Conservation (phyloP, 2,329 filamentous ascomycete species). For the Anthostomella pinea region DNA sequence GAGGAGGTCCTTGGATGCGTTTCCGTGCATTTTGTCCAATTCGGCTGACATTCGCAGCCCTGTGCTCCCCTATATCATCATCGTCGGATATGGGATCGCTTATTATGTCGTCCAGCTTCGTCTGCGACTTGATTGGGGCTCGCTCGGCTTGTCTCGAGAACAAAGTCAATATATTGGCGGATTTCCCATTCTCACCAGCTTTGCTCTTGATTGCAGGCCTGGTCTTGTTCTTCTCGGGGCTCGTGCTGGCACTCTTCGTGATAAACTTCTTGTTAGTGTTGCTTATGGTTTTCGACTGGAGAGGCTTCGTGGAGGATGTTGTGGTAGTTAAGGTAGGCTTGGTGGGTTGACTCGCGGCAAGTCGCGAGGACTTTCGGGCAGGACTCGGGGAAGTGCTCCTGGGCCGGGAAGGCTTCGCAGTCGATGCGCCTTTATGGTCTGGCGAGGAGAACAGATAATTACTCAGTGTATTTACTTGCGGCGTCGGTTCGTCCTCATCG, state of each 20-base stretch:
- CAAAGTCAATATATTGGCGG: constrained; percentile 55
- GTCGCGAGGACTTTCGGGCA: constrained; percentile 21
- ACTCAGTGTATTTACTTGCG: constrained; percentile 44
- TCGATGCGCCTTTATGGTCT: constrained; percentile 34
- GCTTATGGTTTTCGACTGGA: constrained; percentile 26
- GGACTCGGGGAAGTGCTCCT: constrained; percentile 25
- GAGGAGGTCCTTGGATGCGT: constrained; percentile 41
- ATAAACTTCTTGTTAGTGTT: constrained; percentile 21
- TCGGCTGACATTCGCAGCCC: constrained; percentile 49
- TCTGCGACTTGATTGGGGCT: constrained; percentile 34
- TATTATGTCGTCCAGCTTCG: constrained; percentile 46
- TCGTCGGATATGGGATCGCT: constrained; percentile 61
- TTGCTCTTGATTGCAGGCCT: constrained; percentile 33
- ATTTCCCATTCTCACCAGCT: constrained; percentile 49
- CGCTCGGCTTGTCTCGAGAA: constrained; percentile 61
- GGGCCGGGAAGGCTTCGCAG: constrained; percentile 12
- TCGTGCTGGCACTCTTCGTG: constrained; percentile 40
- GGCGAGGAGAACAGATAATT: constrained; percentile 56
- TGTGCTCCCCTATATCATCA: constrained; percentile 53
- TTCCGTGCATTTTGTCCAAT: constrained; percentile 56
- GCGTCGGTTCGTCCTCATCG: constrained; percentile 41
- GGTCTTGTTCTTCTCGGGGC: constrained; percentile 43
- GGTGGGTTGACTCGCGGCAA: constrained; percentile 16
- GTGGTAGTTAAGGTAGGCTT: no score
- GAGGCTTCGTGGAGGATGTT: constrained; percentile 23